Base-by-base conservation (phyloP, 2,329 filamentous ascomycete species). In the Apiospora phragmitis region DNA sequence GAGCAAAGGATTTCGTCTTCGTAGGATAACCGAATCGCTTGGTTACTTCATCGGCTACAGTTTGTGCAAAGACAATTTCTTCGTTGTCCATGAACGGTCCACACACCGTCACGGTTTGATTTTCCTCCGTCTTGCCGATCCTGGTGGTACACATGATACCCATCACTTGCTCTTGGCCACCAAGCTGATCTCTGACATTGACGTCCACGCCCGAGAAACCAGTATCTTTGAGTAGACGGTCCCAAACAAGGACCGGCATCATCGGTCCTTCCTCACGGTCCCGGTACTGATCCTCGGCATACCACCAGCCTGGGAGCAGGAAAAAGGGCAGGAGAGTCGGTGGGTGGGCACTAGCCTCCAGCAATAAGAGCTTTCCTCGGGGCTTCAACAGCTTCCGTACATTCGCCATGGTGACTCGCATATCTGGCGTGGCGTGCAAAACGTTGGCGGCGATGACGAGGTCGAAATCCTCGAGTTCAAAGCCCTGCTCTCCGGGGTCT, bases 391-490 rank as follows among this genome's bases (percentile, higher is more conserved):
- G 69, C 43, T 67, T 67, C 4, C 73, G 72, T 4, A 75, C 68
- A 32, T 76, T 74, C 7, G 45, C 9, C 41, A 78, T 62, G 0
- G 75, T 75, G 1, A 68, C 29, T 0, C 70, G 41, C 21, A 78
- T 42, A 8, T 70, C 65, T 0, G 59, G 43, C 3, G 77, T 78
- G 4, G 76, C 76, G 62, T 78, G 77, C 14, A 78, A 47, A 21
- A 77, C 75, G 47, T 76, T 74, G 41, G 69, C 38, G 1, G 69
- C 72, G 66, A 74, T 68, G 24, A 76, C 66, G n/a, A 67, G 26
- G n/a, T 67, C 65, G 62, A 74, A 51, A 49, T 73, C 74, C 38
- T 65, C 47, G 5, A 70, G 59, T 4, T 73, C 70, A 51, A 82
- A 78, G 38, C 73, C 74, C 7, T 67, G 65, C 5, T 45, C 65